Conservation (phyloP, 257 asterid species). For the Solanum piurae region DNA sequence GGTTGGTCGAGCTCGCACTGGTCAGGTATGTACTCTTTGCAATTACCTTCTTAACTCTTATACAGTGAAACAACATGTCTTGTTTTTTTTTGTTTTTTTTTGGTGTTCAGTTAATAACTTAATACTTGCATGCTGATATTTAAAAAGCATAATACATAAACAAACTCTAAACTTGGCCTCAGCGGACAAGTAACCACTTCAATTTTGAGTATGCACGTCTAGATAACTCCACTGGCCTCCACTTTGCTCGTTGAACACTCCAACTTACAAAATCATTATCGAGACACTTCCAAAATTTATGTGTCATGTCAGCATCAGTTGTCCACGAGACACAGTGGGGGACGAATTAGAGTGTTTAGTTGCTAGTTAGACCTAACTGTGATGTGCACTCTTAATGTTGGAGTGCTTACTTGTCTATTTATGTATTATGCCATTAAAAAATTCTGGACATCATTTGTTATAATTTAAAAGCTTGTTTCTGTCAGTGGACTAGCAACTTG, state of each 20-base stretch:
- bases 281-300: not conserved
- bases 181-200: not conserved
- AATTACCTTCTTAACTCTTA: not conserved
- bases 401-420: not conserved
- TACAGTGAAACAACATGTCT: not conserved
- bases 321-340: not conserved
- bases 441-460: not conserved
- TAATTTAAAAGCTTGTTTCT: not conserved
- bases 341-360: not conserved
- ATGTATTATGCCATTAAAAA: not conserved
- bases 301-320: not conserved
- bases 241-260: not conserved
- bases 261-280: not conserved
- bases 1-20: conserved; percentile 92
- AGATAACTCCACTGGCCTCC: not conserved
- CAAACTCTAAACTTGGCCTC: not conserved
- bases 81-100: not conserved
- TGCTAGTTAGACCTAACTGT: not conserved
- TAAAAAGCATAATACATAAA: not conserved
- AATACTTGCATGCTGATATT: not conserved
- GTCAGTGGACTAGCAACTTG: not conserved
- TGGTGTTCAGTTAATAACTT: not conserved
- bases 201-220: not conserved
- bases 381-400: not conserved
- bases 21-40: conserved; percentile 41